Evolutionary conservation across 352 stramenopile species (phyloP), one percentile per base, ranked within the genome.

Genomic region (Globisporangium mamillatum): DNA sequence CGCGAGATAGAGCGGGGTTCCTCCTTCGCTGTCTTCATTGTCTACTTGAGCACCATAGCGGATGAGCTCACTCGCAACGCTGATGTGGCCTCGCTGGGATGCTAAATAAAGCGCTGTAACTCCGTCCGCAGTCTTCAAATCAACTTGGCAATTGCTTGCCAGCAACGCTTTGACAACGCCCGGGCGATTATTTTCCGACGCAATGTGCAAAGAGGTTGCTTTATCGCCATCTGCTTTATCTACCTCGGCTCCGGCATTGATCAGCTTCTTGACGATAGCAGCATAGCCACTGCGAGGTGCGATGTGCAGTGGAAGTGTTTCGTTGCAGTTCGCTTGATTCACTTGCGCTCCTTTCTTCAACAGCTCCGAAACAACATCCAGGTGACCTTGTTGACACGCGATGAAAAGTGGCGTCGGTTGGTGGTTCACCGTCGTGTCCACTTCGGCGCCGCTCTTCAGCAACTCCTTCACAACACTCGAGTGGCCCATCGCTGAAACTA

Each of bases 401-500:
- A 9, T 2, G 25, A 36, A 58, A 25, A 58, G 52, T 6, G 52
- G 52, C 10, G 52, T 34, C 52, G 32, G 29, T 22, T 36, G 52
- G 25, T 58, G 22, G 32, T 14, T 22, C 12, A 36, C 52, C 20
- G 52, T n/a, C 24, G 16, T 20, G 22, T 48, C 25, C 20, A 48
- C 57, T 4, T 63, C 14, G 9, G 57, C 29, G 20, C 29, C 16
- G 57, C 22, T 63, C 7, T 63, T 16, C 57, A 63, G 98, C 98
- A 75, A n/a, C 25, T n/a, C 52, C 2, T 5, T 58, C 22, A 58
- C 52, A n/a, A 58, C 24, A 25, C 52, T 58, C 9, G 29, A 24
- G 22, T 56, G 7, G 7, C 50, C 50, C n/a, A 56, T 20, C 7
- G 4, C 10, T 20, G 50, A 57, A 22, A 24, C 52, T n/a, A 9